Conservation (phyloP, 148 eudicot species). For the Hydrangea macrophylla region DNA sequence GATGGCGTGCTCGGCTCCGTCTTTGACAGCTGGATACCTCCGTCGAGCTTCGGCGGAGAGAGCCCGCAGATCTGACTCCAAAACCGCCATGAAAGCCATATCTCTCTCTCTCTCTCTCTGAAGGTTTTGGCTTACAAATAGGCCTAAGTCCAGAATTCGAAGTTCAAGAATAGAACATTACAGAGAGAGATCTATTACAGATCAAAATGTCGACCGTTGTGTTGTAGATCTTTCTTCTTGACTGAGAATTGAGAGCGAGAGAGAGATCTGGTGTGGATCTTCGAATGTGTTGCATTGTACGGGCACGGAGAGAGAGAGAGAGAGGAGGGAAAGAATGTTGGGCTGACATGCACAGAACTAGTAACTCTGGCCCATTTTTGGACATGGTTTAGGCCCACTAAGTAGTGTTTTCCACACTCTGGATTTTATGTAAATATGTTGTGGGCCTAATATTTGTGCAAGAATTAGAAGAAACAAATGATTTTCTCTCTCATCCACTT, state of each 20-base stretch:
- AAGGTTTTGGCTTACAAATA: background rate
- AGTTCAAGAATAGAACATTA: background rate
- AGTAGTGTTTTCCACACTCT: no score
- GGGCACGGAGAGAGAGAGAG: background rate
- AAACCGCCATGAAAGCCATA: slow-evolving; percentile 90
- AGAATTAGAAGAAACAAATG: no score
- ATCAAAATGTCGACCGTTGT: background rate
- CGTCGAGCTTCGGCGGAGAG: slow-evolving; percentile 98
- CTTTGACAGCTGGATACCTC: slow-evolving; percentile 87
- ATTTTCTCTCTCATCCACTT: no score
- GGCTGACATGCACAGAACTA: background rate
- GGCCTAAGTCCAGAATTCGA: background rate
- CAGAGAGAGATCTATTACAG: background rate
- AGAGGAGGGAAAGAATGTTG: background rate
- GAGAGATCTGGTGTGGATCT: background rate
- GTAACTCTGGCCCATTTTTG: no score
- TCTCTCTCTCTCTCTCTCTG: slow-evolving; percentile 2
- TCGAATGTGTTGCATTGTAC: background rate
- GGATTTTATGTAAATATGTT: no score
- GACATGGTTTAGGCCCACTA: no score
- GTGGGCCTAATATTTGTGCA: no score
- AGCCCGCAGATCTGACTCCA: slow-evolving; percentile 96
- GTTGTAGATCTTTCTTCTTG: background rate
- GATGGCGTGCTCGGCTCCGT: slow-evolving; percentile 98
- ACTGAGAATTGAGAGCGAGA: no score